Evolutionary conservation across 2,329 filamentous ascomycete species (phyloP), one percentile per base, ranked within the genome.

Genomic region (Verticillium alfalfae): DNA sequence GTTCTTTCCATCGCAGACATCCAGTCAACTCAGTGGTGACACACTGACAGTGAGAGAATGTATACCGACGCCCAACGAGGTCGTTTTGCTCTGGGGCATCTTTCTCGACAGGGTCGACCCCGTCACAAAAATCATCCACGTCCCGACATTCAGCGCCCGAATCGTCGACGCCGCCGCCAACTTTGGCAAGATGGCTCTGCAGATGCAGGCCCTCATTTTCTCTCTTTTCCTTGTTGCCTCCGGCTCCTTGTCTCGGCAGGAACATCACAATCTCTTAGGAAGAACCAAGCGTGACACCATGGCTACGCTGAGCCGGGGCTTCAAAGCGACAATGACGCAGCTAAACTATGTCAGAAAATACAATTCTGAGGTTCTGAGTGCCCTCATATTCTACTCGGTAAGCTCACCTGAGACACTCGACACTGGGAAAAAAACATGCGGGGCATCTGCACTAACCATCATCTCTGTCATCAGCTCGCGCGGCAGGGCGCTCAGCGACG

Each of bases 71-170:
- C 73, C 76, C n/a, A 77, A 78, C 60, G 69, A 75, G 36, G 71
- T 73, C 1, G 69, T 72, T 7, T 66, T 71, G 31, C 79, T 93
- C 4, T 93, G 90, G 90, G 88, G 92, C 70, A 78, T 85, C 9
- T 92, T 88, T 66, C 76, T 92, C 5, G 86, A 91, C 58, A 87
- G 90, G 63, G 86, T 93, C 60, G 89, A 93, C 67, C 89, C 90
- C 0, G 71, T 92, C 54, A 84, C 86, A 66, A 93, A 92, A 70
- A 75, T 85, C 55, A 85, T 91, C 41, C 90, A 93, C 69, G 82
- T 88, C 2, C 89, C 90, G 0, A 86, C 87, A 0, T 72, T 92
- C 2, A 86, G 91, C 68, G 81, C 83, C 3, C 81, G 83, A 56
- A 76, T 92, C 8, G 79, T 89, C 39, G 83, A 89, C 60, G 87